phyloP scores from a whole-genome alignment of 177 flowering plant species.

The Vitis hybrid region DNA sequence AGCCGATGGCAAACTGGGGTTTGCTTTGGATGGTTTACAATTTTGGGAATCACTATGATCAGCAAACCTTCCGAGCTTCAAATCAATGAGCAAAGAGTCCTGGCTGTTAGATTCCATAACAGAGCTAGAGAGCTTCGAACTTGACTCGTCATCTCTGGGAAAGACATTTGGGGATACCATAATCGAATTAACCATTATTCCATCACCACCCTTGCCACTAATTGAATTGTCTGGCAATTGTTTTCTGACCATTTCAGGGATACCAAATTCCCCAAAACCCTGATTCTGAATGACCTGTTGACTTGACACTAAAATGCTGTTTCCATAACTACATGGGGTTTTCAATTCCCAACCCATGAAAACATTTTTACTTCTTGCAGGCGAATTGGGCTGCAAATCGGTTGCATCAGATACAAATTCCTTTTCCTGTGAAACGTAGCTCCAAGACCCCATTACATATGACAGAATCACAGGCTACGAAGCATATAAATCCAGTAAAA shows the following conservation, averaged over 20 bases:
- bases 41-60: conserved; percentile 30
- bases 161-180: conserved; percentile 19
- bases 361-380: conserved; percentile 28
- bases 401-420: conserved; percentile 40
- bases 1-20: conserved; percentile 16
- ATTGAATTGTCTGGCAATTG: conserved; percentile 15
- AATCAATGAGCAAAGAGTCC: conserved; percentile 47
- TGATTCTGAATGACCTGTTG: conserved; percentile 25
- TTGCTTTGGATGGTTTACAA: conserved; percentile 12
- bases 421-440: conserved; percentile 49
- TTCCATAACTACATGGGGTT: conserved; percentile 25
- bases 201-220: conserved; percentile 19
- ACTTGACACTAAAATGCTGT: conserved; percentile 18
- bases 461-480: conserved; percentile 7
- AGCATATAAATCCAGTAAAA: not conserved
- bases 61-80: conserved; percentile 55
- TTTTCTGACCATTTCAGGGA: conserved; percentile 30
- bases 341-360: conserved; percentile 38
- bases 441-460: conserved; percentile 36
- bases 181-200: conserved; percentile 12
- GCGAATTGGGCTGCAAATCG: conserved; percentile 27
- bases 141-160: conserved; percentile 39
- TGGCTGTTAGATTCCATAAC: conserved; percentile 33
- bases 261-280: conserved; percentile 33
- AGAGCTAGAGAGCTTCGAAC: conserved; percentile 40